Base-by-base conservation (phyloP, 1,284 basidiomycete genomes). In the Phellinidium pouzarii region DNA sequence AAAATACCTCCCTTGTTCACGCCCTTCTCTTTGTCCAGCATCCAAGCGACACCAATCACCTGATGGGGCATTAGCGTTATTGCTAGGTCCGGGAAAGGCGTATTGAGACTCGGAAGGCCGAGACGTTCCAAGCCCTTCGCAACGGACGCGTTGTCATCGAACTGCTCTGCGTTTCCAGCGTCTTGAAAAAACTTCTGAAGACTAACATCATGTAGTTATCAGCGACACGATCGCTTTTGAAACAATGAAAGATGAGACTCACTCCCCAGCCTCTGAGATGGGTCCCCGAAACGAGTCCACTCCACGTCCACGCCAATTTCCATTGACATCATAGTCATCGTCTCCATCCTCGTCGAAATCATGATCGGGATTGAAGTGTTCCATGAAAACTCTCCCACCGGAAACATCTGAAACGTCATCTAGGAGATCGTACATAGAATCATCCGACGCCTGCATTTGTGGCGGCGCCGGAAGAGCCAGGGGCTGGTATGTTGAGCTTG, bases 11-110 rank as follows among this genome's bases (percentile, higher is more conserved):
- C 79, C 34, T 69, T 71, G 14, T 70, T 56, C 0, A 48, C 17
- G 25, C 71, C 67, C 38, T 65, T 65, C 62, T 85, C 83, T 48
- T 78, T 77, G 23, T 78, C 72, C 2, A 77, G 59, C 78, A 84
- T 82, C 83, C 83, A 86, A 1, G 78, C 73, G 0, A 83, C 80
- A 1, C 82, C 77, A 47, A 86, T 79, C 3, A 73, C 71, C 59
- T 87, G 83, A 66, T 85, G 82, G 9, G 82, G 74, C 72, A 85
- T 76, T 26, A 85, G 65, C 0, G 72, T 65, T 19, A 83, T 70
- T 26, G 70, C 70, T 76, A 86, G 78, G 3, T 76, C 76, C 0
- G 73, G 72, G 5, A 81, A 50, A 6, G 69, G 63, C 17, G 73
- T 62, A 41, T 68, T 68, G 36, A 77, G 66, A 25, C 59, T 64